phyloP scores from a whole-genome alignment of 1,284 basidiomycete genomes.

The Caloboletus inedulis region DNA sequence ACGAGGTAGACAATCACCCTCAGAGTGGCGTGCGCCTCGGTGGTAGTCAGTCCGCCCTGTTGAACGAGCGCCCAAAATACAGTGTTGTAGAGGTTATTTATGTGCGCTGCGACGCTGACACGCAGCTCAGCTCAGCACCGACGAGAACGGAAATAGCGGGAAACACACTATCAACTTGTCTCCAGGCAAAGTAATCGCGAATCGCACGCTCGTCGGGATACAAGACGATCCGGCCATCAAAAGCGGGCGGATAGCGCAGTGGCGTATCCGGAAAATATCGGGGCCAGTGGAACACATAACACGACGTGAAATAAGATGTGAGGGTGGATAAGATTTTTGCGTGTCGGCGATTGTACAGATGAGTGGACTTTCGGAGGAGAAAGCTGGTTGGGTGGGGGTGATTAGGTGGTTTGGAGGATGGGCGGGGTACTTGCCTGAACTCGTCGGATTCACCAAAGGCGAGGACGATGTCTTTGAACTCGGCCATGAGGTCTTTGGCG shows the following conservation, averaged over 20 bases:
- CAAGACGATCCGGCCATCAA: slow-evolving; percentile 87
- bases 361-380: slow-evolving; percentile 72
- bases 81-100: slow-evolving; percentile 98
- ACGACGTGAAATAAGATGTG: slow-evolving; percentile 90
- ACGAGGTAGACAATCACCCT: slow-evolving; percentile 36
- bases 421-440: slow-evolving; percentile 61
- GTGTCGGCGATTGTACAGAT: slow-evolving; percentile 81
- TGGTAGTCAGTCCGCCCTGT: slow-evolving; percentile 69
- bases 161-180: slow-evolving; percentile 88
- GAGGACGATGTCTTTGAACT: slow-evolving; percentile 78
- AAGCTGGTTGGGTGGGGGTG: slow-evolving; percentile 54
- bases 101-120: slow-evolving; percentile 67
- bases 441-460: slow-evolving; percentile 98
- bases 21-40: slow-evolving; percentile 80
- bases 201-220: slow-evolving; percentile 78
- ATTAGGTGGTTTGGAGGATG: neutral
- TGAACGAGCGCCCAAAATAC: slow-evolving; percentile 92
- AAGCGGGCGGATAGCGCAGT: slow-evolving; percentile 82
- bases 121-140: slow-evolving; percentile 20
- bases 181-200: slow-evolving; percentile 93
- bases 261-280: slow-evolving; percentile 71
- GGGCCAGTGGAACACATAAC: slow-evolving; percentile 87
- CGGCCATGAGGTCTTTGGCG: slow-evolving; percentile 78
- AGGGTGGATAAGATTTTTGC: slow-evolving; percentile 90
- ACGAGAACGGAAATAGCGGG: neutral